Base-by-base conservation (phyloP, 108 stramenopile species). In the Schizochytrium sp. region DNA sequence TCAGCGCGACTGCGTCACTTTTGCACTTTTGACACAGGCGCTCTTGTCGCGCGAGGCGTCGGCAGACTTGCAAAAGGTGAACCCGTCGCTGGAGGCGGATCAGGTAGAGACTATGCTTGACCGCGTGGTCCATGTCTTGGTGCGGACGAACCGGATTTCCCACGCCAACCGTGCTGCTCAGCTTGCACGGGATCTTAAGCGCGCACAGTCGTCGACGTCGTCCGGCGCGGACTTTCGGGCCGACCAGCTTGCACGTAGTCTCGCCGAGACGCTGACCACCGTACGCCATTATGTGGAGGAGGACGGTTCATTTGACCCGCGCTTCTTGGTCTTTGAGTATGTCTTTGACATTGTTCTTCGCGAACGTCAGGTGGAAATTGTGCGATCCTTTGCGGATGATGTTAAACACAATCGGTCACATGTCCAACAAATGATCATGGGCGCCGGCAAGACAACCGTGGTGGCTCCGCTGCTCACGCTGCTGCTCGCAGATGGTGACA, bases 381-480 rank as follows among this genome's bases (percentile, higher is more conserved):
- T 99, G 34, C 95, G 97, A 90, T 97, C 96, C 57, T 97, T 88
- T 99, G 90, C 92, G 98, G 89, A 89, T 6, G 76, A 83, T 23
- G 5, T 83, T 12, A 83, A 53, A 23, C 25, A 94, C 43, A 92
- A 94, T 41, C 92, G 92, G 41, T 98, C 97, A 19, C 96, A 97
- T 95, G 97, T 98, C 72, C 97, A 98, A 90, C 98, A 99, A 93
- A 99, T 99, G 98, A 99, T 99, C 96, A 99, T 99, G 99, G 99
- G 99, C 34, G 98, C 98, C 5, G 99, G 99, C 53, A 99, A 99
- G 91, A 99, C 99, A 0, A 99, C 98, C n/a, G 98, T 99, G 53
- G 98, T 99, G 34, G 97, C 97, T 10, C 98, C 99, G 59, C 94
- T 99, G 44, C 93, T 99, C 58, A 97, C 98, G 5, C 93, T 99